These are phyloP conservation scores for Picochlorum sp. DNA, from an alignment of 139 green algal genomes.

Conservation along the genomic window DNA sequence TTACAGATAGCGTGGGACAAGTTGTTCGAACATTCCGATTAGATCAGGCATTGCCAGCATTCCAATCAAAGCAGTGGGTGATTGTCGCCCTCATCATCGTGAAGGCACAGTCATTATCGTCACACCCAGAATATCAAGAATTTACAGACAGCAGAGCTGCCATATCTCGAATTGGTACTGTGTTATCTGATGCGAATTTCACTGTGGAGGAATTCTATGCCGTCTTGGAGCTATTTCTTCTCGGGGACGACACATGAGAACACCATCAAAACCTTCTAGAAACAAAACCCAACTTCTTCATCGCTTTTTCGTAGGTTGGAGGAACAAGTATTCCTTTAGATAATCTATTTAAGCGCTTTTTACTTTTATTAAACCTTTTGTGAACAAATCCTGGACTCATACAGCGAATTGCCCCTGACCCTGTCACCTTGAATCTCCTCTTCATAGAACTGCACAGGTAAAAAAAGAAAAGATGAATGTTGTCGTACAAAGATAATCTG, in stretches of 20 bases:
- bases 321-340: constrained; percentile 10
- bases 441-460: constrained; percentile 31
- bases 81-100: constrained; percentile 20
- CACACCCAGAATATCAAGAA: constrained; percentile 11
- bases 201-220: constrained; percentile 33
- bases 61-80: constrained; percentile 26
- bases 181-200: constrained; percentile 13
- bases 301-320: constrained; percentile 24
- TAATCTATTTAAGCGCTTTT: constrained; percentile 14
- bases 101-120: constrained; percentile 27
- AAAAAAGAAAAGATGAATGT: too few species aligned
- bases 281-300: constrained; percentile 30
- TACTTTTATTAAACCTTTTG: constrained; percentile 37
- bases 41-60: constrained; percentile 16
- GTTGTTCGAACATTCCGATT: constrained; percentile 18
- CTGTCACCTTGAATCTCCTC: constrained; percentile 37
- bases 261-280: constrained; percentile 15
- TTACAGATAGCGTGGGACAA: constrained; percentile 9
- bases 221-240: constrained; percentile 13
- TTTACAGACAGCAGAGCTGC: constrained; percentile 23
- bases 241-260: background rate
- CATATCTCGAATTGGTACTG: constrained; percentile 9
- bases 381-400: constrained; percentile 32
- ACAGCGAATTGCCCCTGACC: constrained; percentile 21
- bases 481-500: too few species aligned